These are phyloP conservation scores for Alternaria sp. DNA, from an alignment of 2,329 filamentous ascomycete species.

Conservation along the genomic window DNA sequence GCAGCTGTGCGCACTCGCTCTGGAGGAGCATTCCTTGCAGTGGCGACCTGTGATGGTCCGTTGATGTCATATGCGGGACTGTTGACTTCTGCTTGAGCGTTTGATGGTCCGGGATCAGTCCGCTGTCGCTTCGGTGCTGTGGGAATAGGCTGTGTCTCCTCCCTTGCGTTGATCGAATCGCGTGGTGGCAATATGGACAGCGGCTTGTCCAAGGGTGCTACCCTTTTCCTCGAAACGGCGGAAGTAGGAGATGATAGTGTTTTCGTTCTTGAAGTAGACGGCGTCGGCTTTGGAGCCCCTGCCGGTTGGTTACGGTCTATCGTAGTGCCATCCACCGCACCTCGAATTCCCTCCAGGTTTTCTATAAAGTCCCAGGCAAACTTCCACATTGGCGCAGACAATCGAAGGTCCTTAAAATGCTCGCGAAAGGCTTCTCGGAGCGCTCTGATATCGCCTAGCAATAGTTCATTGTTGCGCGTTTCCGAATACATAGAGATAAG, in stretches of 20 bases:
- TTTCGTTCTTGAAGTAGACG: neutral
- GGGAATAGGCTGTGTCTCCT: neutral
- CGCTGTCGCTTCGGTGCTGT: conserved; percentile 24
- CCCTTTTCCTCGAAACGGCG: neutral
- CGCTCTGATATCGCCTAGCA: conserved; percentile 39
- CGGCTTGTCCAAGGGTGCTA: neutral
- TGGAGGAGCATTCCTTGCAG: neutral
- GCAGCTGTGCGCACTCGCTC: neutral
- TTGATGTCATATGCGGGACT: neutral
- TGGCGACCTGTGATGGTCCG: neutral
- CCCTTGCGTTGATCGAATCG: neutral
- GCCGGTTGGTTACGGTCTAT: conserved; percentile 9
- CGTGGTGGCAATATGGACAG: neutral
- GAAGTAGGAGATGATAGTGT: neutral
- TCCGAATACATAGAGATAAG: conserved; percentile 43
- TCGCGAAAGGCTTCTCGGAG: conserved; percentile 36
- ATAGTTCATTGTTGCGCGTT: conserved; percentile 30
- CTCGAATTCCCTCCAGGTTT: conserved; percentile 32
- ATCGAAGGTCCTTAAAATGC: conserved; percentile 37
- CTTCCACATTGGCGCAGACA: conserved; percentile 34
- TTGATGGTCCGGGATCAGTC: conserved; percentile 2
- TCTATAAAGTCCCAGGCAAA: conserved; percentile 42
- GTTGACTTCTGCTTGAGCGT: neutral
- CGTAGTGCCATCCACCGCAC: conserved; percentile 31
- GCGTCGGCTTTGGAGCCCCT: neutral